Evolutionary conservation across 129 eudicot genomes (phyloP), one percentile per base, ranked within the genome.

Genomic region (Flaveria ramosissima): DNA sequence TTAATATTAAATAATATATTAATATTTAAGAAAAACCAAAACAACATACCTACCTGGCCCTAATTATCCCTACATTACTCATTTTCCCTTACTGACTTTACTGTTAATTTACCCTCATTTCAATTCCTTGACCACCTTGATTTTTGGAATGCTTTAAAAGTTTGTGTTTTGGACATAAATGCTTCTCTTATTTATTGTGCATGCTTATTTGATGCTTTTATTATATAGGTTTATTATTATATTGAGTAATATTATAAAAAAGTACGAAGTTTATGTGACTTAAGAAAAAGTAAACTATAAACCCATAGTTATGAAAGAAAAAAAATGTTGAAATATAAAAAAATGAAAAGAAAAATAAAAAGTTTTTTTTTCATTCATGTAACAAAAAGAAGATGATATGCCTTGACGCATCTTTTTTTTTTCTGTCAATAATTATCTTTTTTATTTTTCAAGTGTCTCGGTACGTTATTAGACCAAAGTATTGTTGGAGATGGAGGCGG

Each of bases 41-140:
- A 66, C 73, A 72, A 74, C 71, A 74, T 67, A 74, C 80, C 70
- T 56, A 80, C 79, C 71, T 68, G 70, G 50, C 65, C 64, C 80
- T 74, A 80, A 74, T 80, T 78, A 78, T 70, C 76, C 80, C 76
- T 80, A 80, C 84, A 30, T 73, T 80, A 67, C 79, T 55, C 71
- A 66, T 66, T 73, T 80, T 56, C 57, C 70, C 46, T 63, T 78
- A 80, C 80, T 71, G 83, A 71, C 83, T 71, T 63, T 78, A 78
- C 82, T 80, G 79, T 80, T 80, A 80, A 80, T 74, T 80, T 80
- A 80, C 84, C 79, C 84, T 72, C 61, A 73, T 80, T 73, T 80
- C 83, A 80, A 80, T 66, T 72, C 70, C 77, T 78, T 79, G 78
- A 79, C 83, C 66, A 71, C 80, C 84, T 80, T 80, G 80, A 74